Evolutionary conservation across 2,329 filamentous ascomycete genomes (phyloP).

Genomic region (Triangularia setosa): DNA sequence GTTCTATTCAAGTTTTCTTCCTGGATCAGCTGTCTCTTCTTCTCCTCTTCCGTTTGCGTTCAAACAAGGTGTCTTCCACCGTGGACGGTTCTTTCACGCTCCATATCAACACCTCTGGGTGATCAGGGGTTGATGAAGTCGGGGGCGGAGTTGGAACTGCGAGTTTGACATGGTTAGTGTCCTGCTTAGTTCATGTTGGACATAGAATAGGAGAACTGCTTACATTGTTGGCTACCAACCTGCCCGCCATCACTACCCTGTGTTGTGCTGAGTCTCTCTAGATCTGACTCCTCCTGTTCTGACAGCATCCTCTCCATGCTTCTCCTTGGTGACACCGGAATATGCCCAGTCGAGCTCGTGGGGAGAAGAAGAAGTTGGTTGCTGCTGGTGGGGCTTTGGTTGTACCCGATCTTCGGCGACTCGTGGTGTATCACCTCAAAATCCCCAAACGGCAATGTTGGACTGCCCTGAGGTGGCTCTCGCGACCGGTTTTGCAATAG

Average conservation of each 20-base stretch:
- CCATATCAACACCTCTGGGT: background rate
- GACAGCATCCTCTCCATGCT: background rate
- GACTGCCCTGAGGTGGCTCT: background rate
- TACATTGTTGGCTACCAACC: background rate
- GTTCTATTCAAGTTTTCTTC: background rate
- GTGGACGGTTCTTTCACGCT: background rate
- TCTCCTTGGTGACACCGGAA: background rate
- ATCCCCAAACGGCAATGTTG: background rate
- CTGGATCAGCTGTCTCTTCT: background rate
- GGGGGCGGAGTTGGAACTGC: background rate
- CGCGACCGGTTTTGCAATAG: background rate
- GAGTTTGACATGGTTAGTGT: background rate
- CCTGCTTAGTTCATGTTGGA: background rate
- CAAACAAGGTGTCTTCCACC: background rate
- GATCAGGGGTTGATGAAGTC: background rate
- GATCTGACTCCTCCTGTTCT: background rate
- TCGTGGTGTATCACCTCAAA: background rate
- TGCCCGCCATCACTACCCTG: background rate
- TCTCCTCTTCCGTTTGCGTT: background rate
- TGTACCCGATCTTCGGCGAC: background rate
- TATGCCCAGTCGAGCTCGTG: background rate
- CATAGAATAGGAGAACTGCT: background rate
- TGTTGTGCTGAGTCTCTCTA: background rate
- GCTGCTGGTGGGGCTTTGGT: background rate
- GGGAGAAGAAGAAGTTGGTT: background rate